Base-by-base conservation (phyloP, 352 stramenopile species). In the Pythium coloratum region DNA sequence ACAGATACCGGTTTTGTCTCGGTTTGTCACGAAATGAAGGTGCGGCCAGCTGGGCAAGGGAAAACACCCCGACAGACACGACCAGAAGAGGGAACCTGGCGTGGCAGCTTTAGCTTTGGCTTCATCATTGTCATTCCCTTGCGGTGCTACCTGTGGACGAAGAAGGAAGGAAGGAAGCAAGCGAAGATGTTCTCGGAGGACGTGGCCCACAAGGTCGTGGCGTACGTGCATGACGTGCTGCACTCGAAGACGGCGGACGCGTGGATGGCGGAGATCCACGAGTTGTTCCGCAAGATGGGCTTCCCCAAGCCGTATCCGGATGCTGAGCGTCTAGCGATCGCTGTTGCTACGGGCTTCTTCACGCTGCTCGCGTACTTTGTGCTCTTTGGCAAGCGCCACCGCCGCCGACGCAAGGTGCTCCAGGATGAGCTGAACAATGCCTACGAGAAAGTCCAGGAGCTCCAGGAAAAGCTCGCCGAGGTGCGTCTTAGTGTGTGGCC, bases 331-430 rank as follows among this genome's bases (percentile, higher is more conserved):
- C 72, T 94, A 33, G 86, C 86, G 38, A 96, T 96, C 66, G 87
- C 88, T 42, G 47, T 96, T 20, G 76, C 87, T 20, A 96, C 88
- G 0, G 86, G 85, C 8, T 64, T 92, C 46, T 92, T 92, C 58
- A 96, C 88, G 67, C 64, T 96, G 56, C 61, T 96, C 44, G 79
- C 81, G 34, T 96, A 96, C 76, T 96, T 94, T 75, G 80, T 96
- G 72, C 82, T 96, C 13, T 96, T 94, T 63, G 88, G 88, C 57
- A 94, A 94, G 69, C 88, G 88, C 64, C 88, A 96, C 55, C 88
- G 84, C 49, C 76, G 81, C 33, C 77, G 84, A 42, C 76, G 88
- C 62, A 70, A 87, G 40, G 78, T 80, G 33, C 74, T 96, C 42
- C 84, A 96, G 67, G 54, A 82, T 5, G 86, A 96, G 8, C 76